Evolutionary conservation across 2,329 filamentous ascomycete genomes (phyloP).

Genomic region (Thermochaetoides dissita): DNA sequence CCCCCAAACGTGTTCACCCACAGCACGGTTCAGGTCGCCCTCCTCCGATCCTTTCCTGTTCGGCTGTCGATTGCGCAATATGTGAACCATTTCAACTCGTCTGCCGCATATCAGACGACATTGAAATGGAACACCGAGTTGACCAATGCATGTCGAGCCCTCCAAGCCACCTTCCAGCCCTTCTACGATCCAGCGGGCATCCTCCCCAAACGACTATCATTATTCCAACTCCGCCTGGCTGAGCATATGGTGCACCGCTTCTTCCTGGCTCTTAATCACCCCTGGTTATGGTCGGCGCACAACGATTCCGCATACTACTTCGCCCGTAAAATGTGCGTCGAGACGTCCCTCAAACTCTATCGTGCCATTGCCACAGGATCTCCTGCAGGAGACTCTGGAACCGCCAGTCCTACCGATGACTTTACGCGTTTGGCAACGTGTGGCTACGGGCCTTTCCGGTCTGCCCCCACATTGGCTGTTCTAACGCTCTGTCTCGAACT

Average conservation of each 20-base stretch:
- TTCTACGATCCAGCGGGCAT: constrained; percentile 17
- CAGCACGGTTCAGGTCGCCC: constrained; percentile 34
- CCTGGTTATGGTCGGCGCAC: constrained; percentile 29
- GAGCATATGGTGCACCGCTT: constrained; percentile 32
- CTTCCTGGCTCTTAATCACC: constrained; percentile 40
- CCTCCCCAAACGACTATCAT: constrained; percentile 15
- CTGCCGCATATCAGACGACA: constrained; percentile 32
- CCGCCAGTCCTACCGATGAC: constrained; percentile 15
- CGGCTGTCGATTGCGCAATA: constrained; percentile 31
- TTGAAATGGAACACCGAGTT: constrained; percentile 32
- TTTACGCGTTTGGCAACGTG: constrained; percentile 27
- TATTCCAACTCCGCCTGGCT: constrained; percentile 28
- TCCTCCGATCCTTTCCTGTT: constrained; percentile 28
- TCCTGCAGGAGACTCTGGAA: constrained; percentile 8
- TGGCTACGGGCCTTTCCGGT: constrained; percentile 29
- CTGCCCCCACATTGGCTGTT: constrained; percentile 25
- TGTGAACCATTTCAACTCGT: constrained; percentile 31
- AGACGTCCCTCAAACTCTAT: constrained; percentile 22
- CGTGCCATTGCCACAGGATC: constrained; percentile 15
- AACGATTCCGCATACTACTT: constrained; percentile 37
- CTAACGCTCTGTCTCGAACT: constrained; percentile 33
- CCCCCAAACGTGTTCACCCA: constrained; percentile 26
- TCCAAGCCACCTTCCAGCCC: constrained; percentile 21
- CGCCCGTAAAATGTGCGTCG: constrained; percentile 36
- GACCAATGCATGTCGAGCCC: constrained; percentile 23